Evolutionary conservation across 257 asterid species (phyloP), one percentile per base, ranked within the genome.

Genomic region (Dorcoceras hygrometricum): DNA sequence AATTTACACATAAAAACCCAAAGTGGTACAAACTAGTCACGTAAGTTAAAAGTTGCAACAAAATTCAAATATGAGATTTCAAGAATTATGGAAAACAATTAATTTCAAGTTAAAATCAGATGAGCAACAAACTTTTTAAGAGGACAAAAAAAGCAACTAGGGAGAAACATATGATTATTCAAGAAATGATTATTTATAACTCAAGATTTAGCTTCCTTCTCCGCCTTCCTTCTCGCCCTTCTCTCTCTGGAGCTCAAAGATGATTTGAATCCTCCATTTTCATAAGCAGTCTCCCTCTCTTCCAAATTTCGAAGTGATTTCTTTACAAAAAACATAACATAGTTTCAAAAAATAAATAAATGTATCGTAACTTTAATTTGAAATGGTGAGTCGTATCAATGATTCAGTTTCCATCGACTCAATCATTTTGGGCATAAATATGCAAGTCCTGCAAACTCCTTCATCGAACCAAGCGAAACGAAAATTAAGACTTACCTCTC

Each of bases 181-280:
- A 34, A 34, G 43, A 9, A 34, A n/a, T n/a, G n/a, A 34, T 34
- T 1, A 9, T 34, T 34, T 9, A 34, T 0, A 39, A 39, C 3
- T 77, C 75, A 87, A 59, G 80, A 71, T 67, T 85, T 87, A 62
- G 85, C 70, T 43, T 75, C 81, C 71, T 90, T 87, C 2, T 81
- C 77, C 65, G 87, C 86, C 75, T 82, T 86, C 60, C 86, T 81
- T 67, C 75, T 78, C 7, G 93, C 91, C 75, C 94, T 78, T 65
- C 87, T 85, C 65, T 84, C 85, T 73, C 87, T 84, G 23, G 94
- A 87, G 56, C 94, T 90, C 74, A 87, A 28, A 32, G 87, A 81
- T 31, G 87, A 77, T 71, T 81, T 79, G 77, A 84, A 84, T 29
- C 86, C 83, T 64, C 83, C 87, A 68, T 59, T 71, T 29, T 31